Evolutionary conservation across 495 filamentous ascomycete species (phyloP).

Genomic region (Neurospora sp.): DNA sequence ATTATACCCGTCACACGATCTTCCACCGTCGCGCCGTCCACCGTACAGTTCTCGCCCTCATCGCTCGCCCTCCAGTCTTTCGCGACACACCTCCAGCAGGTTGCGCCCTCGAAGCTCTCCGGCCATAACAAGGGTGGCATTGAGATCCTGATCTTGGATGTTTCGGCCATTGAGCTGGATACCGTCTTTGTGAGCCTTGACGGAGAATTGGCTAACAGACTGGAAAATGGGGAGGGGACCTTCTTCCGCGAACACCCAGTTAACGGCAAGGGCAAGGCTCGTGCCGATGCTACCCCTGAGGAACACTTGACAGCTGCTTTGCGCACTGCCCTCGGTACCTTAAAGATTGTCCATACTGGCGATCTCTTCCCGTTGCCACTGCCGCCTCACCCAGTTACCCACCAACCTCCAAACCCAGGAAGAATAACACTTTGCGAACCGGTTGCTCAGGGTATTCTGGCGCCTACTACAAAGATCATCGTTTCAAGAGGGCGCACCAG

Average conservation of each 20-base stretch:
- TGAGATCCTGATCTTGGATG: conserved; percentile 74
- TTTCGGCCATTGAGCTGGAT: conserved; percentile 67
- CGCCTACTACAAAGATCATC: conserved; percentile 58
- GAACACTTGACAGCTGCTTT: conserved; percentile 67
- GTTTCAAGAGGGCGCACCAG: conserved; percentile 46
- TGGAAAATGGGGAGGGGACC: conserved; percentile 48
- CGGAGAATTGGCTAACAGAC: conserved; percentile 51
- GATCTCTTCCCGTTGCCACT: conserved; percentile 77
- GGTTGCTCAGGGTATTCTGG: conserved; percentile 76
- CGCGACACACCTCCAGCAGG: conserved; percentile 46
- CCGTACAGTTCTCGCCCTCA: conserved; percentile 72
- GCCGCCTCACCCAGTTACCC: conserved; percentile 81
- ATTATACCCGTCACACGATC: conserved; percentile 66
- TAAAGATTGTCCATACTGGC: conserved; percentile 70
- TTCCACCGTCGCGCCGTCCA: conserved; percentile 54
- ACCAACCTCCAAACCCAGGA: conserved; percentile 71
- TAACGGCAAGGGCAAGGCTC: conserved; percentile 16
- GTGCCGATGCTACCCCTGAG: conserved; percentile 39
- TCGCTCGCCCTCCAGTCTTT: conserved; percentile 73
- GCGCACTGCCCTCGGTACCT: conserved; percentile 55
- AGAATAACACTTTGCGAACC: conserved; percentile 66
- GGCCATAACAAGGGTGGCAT: conserved; percentile 52
- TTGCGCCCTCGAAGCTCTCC: conserved; percentile 53
- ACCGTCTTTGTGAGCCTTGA: conserved; percentile 80
- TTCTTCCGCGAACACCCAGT: conserved; percentile 41